Base-by-base conservation (phyloP, 164 flowering plant genomes). In the Amborella trichopoda region DNA sequence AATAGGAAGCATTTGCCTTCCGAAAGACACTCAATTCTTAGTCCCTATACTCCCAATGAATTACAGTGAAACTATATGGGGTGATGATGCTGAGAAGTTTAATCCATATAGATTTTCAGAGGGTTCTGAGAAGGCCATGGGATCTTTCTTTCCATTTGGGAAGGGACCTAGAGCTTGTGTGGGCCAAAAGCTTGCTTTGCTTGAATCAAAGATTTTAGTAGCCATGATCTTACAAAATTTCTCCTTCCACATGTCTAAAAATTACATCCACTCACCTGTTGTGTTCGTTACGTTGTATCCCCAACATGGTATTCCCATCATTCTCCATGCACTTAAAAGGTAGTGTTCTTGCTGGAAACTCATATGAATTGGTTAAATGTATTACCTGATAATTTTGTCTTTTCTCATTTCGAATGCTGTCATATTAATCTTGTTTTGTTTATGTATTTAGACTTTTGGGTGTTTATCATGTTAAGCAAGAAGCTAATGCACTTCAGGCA, bases 251-350 rank as follows among this genome's bases (percentile, higher is more conserved):
- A 22, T 42, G 45, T 42, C 45, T 2, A 25, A 25, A 16, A 21
- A 1, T 14, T 44, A 25, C 20, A 5, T 17, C 20, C 48, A 44
- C 27, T 44, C 48, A 5, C 48, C 30, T 25, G 27, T 44, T 6
- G 30, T 44, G 48, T 44, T 44, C 30, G 23, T 44, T 1, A 44
- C 30, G 3, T 25, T 44, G 48, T 26, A 44, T 14, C 48, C 48
- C n/a, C 30, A 44, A 33, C 19, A 23, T 25, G 48, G 48, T 1
- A 19, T 44, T 16, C 48, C 48, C 27, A 24, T 44, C 14, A 11
- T 26, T 13, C 48, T 44, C n/a, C n/a, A n/a, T n/a, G n/a, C n/a
- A n/a, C n/a, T n/a, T n/a, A n/a, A n/a, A n/a, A n/a, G n/a, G n/a
- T n/a, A n/a, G n/a, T n/a, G n/a, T n/a, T n/a, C n/a, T n/a, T n/a